A percentile compares a stretch with the other conserved stretches of the same genome.
phyloP scores from a whole-genome alignment of 106 monocot species.

The Acanthochlamys bracteata region DNA sequence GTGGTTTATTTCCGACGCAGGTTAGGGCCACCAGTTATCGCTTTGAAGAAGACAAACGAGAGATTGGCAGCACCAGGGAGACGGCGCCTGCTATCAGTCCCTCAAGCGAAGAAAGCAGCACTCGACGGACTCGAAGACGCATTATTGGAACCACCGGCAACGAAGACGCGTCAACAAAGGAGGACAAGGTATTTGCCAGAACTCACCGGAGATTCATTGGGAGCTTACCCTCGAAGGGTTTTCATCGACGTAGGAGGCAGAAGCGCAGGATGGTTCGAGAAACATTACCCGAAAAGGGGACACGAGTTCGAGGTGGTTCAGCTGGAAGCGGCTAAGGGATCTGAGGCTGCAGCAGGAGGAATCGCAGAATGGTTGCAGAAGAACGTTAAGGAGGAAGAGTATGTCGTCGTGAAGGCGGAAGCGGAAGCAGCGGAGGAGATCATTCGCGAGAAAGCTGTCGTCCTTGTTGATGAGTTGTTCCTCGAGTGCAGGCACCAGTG shows the following conservation, averaged over 20 bases:
- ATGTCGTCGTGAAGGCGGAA: too few species aligned
- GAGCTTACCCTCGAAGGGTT: constrained; percentile 37
- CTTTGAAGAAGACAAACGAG: constrained; percentile 15
- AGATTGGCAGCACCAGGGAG: not conserved
- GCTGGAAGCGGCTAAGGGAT: constrained; percentile 57
- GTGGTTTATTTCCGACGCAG: constrained; percentile 34
- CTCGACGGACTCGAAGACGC: constrained; percentile 48
- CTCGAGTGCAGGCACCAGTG: constrained; percentile 48
- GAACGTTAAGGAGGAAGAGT: too few species aligned
- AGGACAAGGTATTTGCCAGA: constrained; percentile 14
- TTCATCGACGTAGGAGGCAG: constrained; percentile 42
- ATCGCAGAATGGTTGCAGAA: too few species aligned
- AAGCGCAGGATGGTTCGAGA: constrained; percentile 40
- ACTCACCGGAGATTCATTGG: constrained; percentile 24
- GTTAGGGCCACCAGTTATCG: constrained; percentile 31
- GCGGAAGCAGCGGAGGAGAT: constrained; percentile 39
- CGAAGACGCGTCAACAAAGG: not conserved
- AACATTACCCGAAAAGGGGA: constrained; percentile 43
- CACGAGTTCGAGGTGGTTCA: constrained; percentile 49
- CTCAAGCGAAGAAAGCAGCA: constrained; percentile 37
- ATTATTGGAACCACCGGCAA: constrained; percentile 49
- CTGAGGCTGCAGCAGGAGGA: not conserved
- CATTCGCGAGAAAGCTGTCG: constrained; percentile 30
- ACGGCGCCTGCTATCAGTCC: constrained; percentile 36
- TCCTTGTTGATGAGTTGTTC: constrained; percentile 69